phyloP scores from a whole-genome alignment of 345 rosid genomes.

The Kernera saxatilis region DNA sequence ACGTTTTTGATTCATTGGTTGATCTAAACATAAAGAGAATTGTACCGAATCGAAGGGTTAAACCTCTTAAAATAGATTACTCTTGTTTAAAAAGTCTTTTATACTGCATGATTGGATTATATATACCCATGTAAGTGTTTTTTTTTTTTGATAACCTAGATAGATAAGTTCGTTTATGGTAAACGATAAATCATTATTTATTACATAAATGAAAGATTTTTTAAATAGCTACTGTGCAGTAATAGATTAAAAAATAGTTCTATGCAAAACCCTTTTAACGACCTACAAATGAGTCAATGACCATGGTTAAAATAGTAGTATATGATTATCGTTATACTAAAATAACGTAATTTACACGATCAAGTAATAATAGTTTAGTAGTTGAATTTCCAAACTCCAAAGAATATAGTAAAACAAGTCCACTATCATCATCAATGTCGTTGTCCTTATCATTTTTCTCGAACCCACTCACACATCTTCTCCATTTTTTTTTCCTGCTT shows the following conservation, averaged over 20 bases:
- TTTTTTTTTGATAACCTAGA: too few species aligned
- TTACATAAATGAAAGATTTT: neutral
- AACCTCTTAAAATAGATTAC: neutral
- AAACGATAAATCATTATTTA: neutral
- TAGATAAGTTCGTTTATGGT: neutral
- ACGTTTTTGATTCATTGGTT: neutral
- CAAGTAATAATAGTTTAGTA: neutral
- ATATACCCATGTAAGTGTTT: too few species aligned
- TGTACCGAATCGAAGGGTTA: neutral
- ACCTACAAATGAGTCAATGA: too few species aligned
- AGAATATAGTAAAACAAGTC: constrained; percentile 15
- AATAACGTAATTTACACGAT: constrained; percentile 23
- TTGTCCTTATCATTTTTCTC: constrained; percentile 14
- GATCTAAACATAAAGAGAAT: too few species aligned
- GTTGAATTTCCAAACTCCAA: neutral
- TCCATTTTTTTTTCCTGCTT: neutral
- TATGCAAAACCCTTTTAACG: neutral
- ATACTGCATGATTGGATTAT: too few species aligned
- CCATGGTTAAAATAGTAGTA: neutral
- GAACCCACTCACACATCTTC: neutral
- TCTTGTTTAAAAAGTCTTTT: neutral
- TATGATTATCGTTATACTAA: neutral
- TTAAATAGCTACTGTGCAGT: neutral
- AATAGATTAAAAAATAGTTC: neutral
- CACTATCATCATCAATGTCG: constrained; percentile 5